phyloP scores from a whole-genome alignment of 2,329 filamentous ascomycete genomes.

The Huntiella omanensis region DNA sequence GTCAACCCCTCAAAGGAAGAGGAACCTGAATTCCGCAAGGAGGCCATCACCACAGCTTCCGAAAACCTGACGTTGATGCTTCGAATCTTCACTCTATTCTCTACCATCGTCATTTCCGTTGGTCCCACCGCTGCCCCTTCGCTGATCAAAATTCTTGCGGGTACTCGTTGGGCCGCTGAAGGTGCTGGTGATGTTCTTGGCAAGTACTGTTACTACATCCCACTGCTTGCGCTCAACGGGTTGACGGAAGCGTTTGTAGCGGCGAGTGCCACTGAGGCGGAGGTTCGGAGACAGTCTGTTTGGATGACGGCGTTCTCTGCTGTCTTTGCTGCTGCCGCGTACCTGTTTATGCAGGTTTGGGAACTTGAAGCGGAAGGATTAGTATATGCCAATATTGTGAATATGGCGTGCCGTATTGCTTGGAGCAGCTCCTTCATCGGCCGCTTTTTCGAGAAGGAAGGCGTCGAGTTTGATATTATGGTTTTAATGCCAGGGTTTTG shows the following conservation, averaged over 20 bases:
- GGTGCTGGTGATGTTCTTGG: constrained; percentile 58
- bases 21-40: constrained; percentile 13
- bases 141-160: constrained; percentile 57
- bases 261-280: constrained; percentile 55
- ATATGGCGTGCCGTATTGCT: constrained; percentile 67
- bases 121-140: constrained; percentile 60
- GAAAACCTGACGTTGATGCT: constrained; percentile 45
- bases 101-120: constrained; percentile 46
- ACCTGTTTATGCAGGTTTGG: constrained; percentile 50
- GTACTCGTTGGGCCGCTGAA: constrained; percentile 53
- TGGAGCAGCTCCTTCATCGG: constrained; percentile 65
- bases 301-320: constrained; percentile 75
- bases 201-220: constrained; percentile 81
- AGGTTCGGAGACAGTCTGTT: constrained; percentile 58
- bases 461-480: constrained; percentile 22
- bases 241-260: constrained; percentile 85
- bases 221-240: constrained; percentile 79
- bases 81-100: constrained; percentile 55
- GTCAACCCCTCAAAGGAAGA: constrained; percentile 13
- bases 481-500: constrained; percentile 25
- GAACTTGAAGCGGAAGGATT: constrained; percentile 59
- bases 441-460: constrained; percentile 36
- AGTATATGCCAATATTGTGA: constrained; percentile 72
- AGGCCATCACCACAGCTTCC: constrained; percentile 23
- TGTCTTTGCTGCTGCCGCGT: constrained; percentile 57